Base-by-base conservation (phyloP, 108 stramenopile genomes). In the Thalassiosira profunda region DNA sequence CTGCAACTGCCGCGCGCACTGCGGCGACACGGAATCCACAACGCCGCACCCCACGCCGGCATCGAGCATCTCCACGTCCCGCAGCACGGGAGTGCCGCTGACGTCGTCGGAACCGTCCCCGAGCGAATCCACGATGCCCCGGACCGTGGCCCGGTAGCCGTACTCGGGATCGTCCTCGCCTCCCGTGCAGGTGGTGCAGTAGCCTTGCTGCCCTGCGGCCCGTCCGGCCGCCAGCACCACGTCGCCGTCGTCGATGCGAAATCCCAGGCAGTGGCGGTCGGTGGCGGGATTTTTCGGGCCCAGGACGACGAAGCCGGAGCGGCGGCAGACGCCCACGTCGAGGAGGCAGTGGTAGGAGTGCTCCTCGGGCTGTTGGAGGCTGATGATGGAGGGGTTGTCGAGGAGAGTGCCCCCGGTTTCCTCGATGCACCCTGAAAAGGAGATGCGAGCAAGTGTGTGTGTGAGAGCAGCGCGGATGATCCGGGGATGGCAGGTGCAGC, bases 381-480 rank as follows among this genome's bases (percentile, higher is more conserved):
- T 81, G 4, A 18, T 34, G 8, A 49, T 47, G 20, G 46, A 37
- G 10, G 58, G 23, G n/a, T 43, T 44, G 49, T 80, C 79, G 17
- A 81, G 41, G 0, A 81, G 49, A 6, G 60, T 81, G 18, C 79
- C 79, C 0, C 65, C 15, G 15, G n/a, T n/a, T n/a, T n/a, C n/a
- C n/a, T 70, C 36, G 20, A 81, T 75, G 38, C 79, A 81, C 41
- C 63, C n/a, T n/a, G n/a, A n/a, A n/a, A n/a, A n/a, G n/a, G n/a
- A n/a, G n/a, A n/a, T n/a, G n/a, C n/a, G n/a, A n/a, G n/a, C n/a
- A n/a, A n/a, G n/a, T n/a, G n/a, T n/a, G n/a, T n/a, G n/a, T n/a
- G n/a, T n/a, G n/a, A n/a, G n/a, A n/a, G n/a, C n/a, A n/a, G n/a
- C n/a, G n/a, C n/a, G n/a, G n/a, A n/a, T n/a, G n/a, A n/a, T n/a